Base-by-base conservation (phyloP, 495 filamentous ascomycete genomes). In the Annulohypoxylon bovei region DNA sequence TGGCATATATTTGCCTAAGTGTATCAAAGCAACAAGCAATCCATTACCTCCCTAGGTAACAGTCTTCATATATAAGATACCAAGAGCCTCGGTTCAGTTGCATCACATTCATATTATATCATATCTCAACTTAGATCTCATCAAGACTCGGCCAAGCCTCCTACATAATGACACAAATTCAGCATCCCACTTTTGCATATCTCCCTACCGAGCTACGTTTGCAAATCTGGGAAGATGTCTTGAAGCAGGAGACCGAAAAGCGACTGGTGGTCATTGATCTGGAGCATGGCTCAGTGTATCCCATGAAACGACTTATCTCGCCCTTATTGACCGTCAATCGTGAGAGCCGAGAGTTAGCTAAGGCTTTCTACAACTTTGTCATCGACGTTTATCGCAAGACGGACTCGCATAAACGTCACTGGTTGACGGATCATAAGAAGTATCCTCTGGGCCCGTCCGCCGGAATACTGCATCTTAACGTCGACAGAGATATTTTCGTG, bases 311-410 rank as follows among this genome's bases (percentile, higher is more conserved):
- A 20, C 61, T 70, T 11, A 16, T 61, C 8, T 61, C 55, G 1
- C 62, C 61, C 9, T 30, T 65, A 2, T 40, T 70, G 5, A 3
- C 39, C 3, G 39, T 56, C 47, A 70, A 53, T 18, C 23, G 28
- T 1, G 67, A 70, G 44, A 60, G 67, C 27, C 67, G 67, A 7
- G 20, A n/a, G 35, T 4, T 14, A 50, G 67, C 62, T 5, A 67
- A 71, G 32, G 39, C 49, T 0, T 62, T 68, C 33, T 68, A 62
- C 40, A 68, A 33, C 18, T 12, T 62, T 11, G 46, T 20, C 12
- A 3, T 67, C 9, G 56, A 44, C 7, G 42, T 67, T 27, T 9
- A 55, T 50, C 42, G 54, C 53, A 23, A 30, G 0, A 3, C 22
- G 20, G 1, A 23, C 0, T 18, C 22, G n/a, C n/a, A n/a, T n/a